Evolutionary conservation across 305 asterid genomes (phyloP), one percentile per base, ranked within the genome.

Genomic region (Ilex paraguariensis): DNA sequence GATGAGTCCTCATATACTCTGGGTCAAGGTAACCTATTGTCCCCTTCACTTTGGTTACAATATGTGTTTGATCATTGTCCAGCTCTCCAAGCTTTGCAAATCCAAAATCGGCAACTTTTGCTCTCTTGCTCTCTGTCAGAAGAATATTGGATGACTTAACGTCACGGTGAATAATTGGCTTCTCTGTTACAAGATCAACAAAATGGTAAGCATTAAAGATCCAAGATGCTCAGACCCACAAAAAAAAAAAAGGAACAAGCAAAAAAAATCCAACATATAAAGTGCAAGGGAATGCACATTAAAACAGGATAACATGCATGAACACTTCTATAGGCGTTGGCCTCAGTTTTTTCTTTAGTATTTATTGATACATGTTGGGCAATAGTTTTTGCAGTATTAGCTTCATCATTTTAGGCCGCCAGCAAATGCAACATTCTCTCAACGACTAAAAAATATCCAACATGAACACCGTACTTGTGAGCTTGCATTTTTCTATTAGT

Each of bases 11-110:
- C 97, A 93, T 93, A 57, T 93, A 93, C 79, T 93, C 97, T 0
- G 99, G 99, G 51, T 93, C 99, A 14, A 93, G 95, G 79, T 93
- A 93, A 61, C 99, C 99, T 15, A 93, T 80, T 3, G 99, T 93
- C 75, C 99, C 99, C 77, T 82, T 93, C 59, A 93, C 97, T 79
- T 90, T 87, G 73, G 99, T 93, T 0, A 81, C 74, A 68, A 93
- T 82, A 16, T 93, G 95, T 49, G 98, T 82, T 73, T 80, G 82
- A 12, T 90, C 98, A 6, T 83, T 40, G 66, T 90, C 95, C 52
- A 71, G 56, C n/a, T 82, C 96, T 49, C 94, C 97, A 9, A 81
- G 81, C 80, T 84, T 82, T 0, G 99, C 99, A 45, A 90, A 94
- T 63, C 98, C 99, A 67, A 94, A 94, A 77, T 94, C 99, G 3